A percentile compares a stretch with the other conserved stretches of the same genome.
Conservation (phyloP, 2,329 filamentous ascomycete species). For the Phyllosticta citribraziliensis region DNA sequence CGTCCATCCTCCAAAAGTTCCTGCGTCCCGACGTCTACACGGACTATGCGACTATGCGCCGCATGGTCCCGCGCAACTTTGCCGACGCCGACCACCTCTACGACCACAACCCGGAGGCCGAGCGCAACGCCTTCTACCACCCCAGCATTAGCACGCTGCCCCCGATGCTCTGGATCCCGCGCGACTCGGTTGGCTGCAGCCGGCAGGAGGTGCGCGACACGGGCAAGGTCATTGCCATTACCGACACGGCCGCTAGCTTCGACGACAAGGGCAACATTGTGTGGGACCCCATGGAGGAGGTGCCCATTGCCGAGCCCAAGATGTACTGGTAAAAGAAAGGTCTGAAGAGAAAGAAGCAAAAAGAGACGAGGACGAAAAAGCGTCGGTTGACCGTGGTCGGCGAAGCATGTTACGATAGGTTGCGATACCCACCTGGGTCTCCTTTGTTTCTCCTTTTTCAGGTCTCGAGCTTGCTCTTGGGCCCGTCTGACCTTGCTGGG, state of each 20-base stretch:
- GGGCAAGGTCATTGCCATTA: constrained; percentile 26
- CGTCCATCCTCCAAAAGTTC: constrained; percentile 6
- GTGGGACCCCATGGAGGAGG: constrained; percentile 8
- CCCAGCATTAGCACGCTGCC: constrained; percentile 34
- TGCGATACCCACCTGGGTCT: not conserved
- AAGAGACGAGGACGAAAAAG: not conserved
- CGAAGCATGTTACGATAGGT: not conserved
- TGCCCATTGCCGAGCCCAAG: constrained; percentile 10
- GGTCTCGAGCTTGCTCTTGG: no score
- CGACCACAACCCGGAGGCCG: constrained; percentile 17
- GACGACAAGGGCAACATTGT: constrained; percentile 36
- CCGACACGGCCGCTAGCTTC: constrained; percentile 36
- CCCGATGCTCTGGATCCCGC: constrained; percentile 38
- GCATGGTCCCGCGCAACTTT: constrained; percentile 13
- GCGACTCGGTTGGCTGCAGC: constrained; percentile 34
- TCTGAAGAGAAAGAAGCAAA: not conserved
- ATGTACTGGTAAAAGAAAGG: constrained; percentile 7
- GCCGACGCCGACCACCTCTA: constrained; percentile 13
- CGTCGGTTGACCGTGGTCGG: not conserved
- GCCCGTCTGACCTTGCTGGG: no score
- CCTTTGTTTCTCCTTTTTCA: not conserved
- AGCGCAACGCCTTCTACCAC: constrained; percentile 34
- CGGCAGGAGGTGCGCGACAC: constrained; percentile 34
- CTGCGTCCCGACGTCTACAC: constrained; percentile 10
- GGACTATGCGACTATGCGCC: constrained; percentile 14